Percentiles rank a stretch among this genome's conserved stretches.
Evolutionary conservation across 2,329 filamentous ascomycete species (phyloP).

Genomic region (Davidsoniella virescens): DNA sequence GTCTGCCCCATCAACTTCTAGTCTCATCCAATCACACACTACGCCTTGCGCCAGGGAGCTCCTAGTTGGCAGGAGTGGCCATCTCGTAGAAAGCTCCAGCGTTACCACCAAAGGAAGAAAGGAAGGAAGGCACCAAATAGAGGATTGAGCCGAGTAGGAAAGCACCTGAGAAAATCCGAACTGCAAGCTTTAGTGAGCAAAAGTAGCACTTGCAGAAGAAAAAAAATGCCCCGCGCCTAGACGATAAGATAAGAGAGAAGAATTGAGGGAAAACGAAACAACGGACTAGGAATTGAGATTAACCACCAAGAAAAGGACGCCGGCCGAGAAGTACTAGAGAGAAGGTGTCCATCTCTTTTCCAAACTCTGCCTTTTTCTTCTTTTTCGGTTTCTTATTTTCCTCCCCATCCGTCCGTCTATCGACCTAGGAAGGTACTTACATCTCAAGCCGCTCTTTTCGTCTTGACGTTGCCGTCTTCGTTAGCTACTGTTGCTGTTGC

Average conservation of each 20-base stretch:
- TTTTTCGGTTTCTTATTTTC: conserved; percentile 3
- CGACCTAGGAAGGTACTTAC: not conserved
- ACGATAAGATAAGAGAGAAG: conserved; percentile 10
- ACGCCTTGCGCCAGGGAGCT: not conserved
- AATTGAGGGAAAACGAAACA: not conserved
- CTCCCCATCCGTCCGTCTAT: not conserved
- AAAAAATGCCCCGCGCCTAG: not conserved
- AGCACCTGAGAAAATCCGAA: not conserved
- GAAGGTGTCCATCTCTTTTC: not conserved
- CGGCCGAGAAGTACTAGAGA: not conserved
- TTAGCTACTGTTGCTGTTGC: not conserved
- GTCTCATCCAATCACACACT: conserved; percentile 4
- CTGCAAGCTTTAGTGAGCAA: not conserved
- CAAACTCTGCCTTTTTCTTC: not conserved
- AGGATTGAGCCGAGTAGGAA: conserved; percentile 7
- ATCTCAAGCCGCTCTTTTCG: not conserved
- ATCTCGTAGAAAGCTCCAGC: not conserved
- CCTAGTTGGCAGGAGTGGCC: conserved; percentile 6
- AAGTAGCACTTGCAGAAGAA: not conserved
- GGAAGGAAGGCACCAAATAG: not conserved
- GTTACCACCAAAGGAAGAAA: not conserved
- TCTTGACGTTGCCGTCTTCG: not conserved
- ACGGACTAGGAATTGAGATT: not conserved
- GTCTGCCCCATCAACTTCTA: not conserved
- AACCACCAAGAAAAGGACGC: not conserved